Base-by-base conservation (phyloP, 139 green algal species). In the Nannochloris sp. region DNA sequence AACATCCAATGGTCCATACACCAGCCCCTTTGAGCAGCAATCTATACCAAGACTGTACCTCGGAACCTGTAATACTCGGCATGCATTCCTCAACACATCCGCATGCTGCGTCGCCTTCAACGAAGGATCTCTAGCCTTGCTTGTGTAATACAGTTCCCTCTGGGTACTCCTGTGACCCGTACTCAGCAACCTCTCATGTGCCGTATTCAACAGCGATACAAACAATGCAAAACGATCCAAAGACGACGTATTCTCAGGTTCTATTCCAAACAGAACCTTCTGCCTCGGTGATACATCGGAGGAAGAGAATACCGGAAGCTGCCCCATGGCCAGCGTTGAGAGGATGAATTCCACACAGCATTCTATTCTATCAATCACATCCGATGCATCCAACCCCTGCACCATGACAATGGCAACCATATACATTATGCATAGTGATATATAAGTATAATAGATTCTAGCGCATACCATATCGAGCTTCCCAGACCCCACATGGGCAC, bases 101-200 rank as follows among this genome's bases (percentile, higher is more conserved):
- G 49, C 66, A 12, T 92, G 66, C 36, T 85, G 70, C 9, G 56
- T 48, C 1, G 51, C 50, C 9, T 25, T 59, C 43, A 64, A 60
- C n/a, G 56, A 25, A 23, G 82, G 46, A 23, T 65, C 45, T 4
- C 56, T 20, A 5, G 40, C 68, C 25, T 76, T 76, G 6, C 90
- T 56, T 63, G 53, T 72, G 70, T 91, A 91, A 68, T 84, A 91
- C 28, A 91, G 48, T 31, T 90, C 84, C 1, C 84, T 67, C 67
- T 91, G 84, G 4, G 81, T 89, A 20, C 71, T 72, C 36, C 61
- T 58, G 11, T 59, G 60, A 1, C 72, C 75, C 13, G 50, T 37
- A 11, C 70, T 56, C 30, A 90, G 8, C 33, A 40, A 61, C 29
- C 82, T 69, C n/a, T 80, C 59, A n/a, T 90, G 84, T 8, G 78